Evolutionary conservation across 805 yeast species (phyloP).

Genomic region (Candida schatavii): DNA sequence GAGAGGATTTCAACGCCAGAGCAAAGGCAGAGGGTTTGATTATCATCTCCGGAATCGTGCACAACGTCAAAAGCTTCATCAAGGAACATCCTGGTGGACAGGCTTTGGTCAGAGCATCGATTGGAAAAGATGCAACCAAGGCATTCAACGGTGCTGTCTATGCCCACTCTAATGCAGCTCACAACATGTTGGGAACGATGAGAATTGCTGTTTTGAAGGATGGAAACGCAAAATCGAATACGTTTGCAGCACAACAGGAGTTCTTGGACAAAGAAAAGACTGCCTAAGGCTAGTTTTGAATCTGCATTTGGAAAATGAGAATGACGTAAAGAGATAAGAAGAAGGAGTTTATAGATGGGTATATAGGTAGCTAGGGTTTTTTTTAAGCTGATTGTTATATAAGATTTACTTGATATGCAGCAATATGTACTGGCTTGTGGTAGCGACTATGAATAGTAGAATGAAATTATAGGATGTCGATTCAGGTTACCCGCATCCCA

Average conservation of each 20-base stretch:
- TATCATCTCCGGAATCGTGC: constrained; percentile 75
- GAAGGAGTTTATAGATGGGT: no score
- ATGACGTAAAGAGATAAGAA: no score
- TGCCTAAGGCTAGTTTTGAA: no score
- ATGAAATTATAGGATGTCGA: no score
- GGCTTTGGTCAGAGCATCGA: constrained; percentile 64
- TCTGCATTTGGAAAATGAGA: no score
- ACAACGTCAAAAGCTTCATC: constrained; percentile 66
- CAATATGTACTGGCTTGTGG: no score
- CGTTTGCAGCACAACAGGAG: constrained; percentile 50
- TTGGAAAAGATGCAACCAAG: constrained; percentile 78
- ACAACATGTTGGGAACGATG: constrained; percentile 76
- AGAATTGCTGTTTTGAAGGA: constrained; percentile 79
- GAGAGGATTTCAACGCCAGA: constrained; percentile 52
- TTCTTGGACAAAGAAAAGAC: constrained; percentile 34
- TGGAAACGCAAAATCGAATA: constrained; percentile 50
- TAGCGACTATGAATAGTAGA: no score
- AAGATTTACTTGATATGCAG: no score
- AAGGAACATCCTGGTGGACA: constrained; percentile 85
- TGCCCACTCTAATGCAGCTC: constrained; percentile 83
- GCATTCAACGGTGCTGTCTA: constrained; percentile 88
- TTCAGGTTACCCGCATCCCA: no score
- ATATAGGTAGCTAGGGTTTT: no score
- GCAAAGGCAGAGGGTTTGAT: constrained; percentile 58
- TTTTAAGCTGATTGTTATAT: no score